Evolutionary conservation across 257 asterid species (phyloP), one percentile per base, ranked within the genome.

Genomic region (Craterostigma plantagineum): DNA sequence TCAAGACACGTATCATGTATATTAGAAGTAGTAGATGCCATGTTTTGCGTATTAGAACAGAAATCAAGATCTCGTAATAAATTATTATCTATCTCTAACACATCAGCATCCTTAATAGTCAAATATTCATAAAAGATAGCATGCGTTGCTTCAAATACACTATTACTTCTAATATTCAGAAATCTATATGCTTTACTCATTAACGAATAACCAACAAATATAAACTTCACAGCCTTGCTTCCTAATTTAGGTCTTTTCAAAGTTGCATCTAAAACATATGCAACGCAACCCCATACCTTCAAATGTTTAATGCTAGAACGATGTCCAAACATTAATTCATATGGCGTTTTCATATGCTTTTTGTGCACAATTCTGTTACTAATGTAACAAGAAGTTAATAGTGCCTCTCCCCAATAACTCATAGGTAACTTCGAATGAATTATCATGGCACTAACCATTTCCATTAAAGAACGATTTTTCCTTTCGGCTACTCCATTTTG

Each of bases 401-500:
- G 6, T 6, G 30, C 30, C 30, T 23, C 30, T 23, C 30, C 30
- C 30, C 30, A 23, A 23, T 23, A 23, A 23, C 30, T 23, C 30
- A 23, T 23, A 2, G 6, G 30, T 23, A 23, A 23, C 6, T 23
- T 23, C 30, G 30, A 23, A 6, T 23, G 6, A 23, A 23, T 23
- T 23, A 23, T 23, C 30, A 23, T 23, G 30, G 6, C 30, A 23
- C 30, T 23, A 23, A 23, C 30, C 6, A 23, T 23, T 23, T 23
- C 30, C 30, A 23, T 23, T 23, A 23, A 23, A 23, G 30, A 23
- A 23, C 30, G 30, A 38, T 38, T 38, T 38, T 38, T 38, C 6
- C 30, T 23, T 5, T 40, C 18, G 15, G 17, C 45, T 15, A 40
- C 18, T 13, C 45, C 45, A 40, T 40, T 40, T 40, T 40, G 45